Evolutionary conservation across 306 rosid genomes (phyloP), one percentile per base, ranked within the genome.

Genomic region (Trifolium dubium): DNA sequence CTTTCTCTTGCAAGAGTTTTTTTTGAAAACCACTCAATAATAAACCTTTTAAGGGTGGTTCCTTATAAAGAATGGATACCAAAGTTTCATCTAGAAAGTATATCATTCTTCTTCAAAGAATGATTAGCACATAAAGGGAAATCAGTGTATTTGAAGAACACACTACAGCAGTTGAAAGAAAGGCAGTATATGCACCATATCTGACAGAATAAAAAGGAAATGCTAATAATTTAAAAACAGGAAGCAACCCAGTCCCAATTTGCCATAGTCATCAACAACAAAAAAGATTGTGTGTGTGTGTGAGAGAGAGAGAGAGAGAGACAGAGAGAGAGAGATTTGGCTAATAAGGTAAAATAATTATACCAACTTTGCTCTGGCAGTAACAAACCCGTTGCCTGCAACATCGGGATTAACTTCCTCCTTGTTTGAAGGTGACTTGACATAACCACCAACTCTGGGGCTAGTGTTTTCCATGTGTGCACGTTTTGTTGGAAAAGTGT

Each of bases 341-440:
- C 1, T 10, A 41, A 53, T 9, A 34, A 34, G 65, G 31, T 34
- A 15, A 44, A 77, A 34, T 43, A 68, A 55, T 13, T 8, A 19
- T 82, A 82, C 83, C 83, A 78, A 53, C 54, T 82, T 74, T 34
- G 66, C 75, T 82, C 78, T 74, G 12, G 86, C 80, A 37, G 86
- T 78, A 74, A 82, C 96, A 82, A 92, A 92, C 32, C 86, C 92
- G 12, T 80, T 84, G 71, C 86, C 85, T 74, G 81, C 67, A 30
- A 41, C 80, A 80, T 80, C 90, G 18, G 74, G 77, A 31, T 71
- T 83, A 35, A 62, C 87, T 67, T 88, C 95, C 76, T 88, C 95
- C 14, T 83, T 81, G 78, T 71, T 78, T 41, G 77, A 74, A 54
- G 92, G 95, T 31, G 97, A 89, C 81, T 79, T 89, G 14, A 71